These are phyloP conservation scores for Hypoxylon subgilvum DNA, from an alignment of 495 filamentous ascomycete species.

Conservation along the genomic window DNA sequence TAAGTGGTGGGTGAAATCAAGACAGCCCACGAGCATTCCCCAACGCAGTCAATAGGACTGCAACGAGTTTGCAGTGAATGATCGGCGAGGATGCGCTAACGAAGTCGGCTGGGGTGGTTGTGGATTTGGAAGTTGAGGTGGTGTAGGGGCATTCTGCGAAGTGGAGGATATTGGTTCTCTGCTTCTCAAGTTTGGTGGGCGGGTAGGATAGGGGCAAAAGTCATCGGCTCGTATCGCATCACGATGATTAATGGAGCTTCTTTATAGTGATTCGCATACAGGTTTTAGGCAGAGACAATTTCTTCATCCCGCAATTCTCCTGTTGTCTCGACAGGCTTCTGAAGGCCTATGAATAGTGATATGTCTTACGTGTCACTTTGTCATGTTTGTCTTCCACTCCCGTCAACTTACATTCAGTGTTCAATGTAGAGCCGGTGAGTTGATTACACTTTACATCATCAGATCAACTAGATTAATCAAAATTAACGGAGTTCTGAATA, in stretches of 20 bases:
- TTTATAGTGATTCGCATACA: slow-evolving; percentile 14
- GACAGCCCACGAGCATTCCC: neutral
- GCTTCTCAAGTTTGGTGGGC: slow-evolving; percentile 21
- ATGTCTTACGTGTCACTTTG: too few relatives aligned
- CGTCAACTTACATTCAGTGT: too few relatives aligned
- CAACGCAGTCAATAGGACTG: neutral
- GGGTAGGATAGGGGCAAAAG: slow-evolving; percentile 14
- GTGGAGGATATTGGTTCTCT: slow-evolving; percentile 6
- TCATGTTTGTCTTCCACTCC: too few relatives aligned
- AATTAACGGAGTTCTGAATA: too few relatives aligned
- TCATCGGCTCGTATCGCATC: slow-evolving; percentile 23
- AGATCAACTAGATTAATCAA: too few relatives aligned
- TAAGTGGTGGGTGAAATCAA: slow-evolving; percentile 5
- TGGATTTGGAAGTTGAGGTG: slow-evolving; percentile 21
- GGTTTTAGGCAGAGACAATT: slow-evolving; percentile 9
- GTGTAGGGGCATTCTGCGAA: neutral
- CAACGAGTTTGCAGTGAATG: slow-evolving; percentile 4
- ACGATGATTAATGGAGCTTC: slow-evolving; percentile 15
- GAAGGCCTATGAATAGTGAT: too few relatives aligned
- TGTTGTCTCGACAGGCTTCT: too few relatives aligned
- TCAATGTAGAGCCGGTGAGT: too few relatives aligned
- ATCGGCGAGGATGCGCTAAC: neutral
- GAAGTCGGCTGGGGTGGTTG: slow-evolving; percentile 5
- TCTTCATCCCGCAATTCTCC: slow-evolving; percentile 3
- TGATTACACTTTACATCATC: too few relatives aligned